Base-by-base conservation (phyloP, 2,329 filamentous ascomycete species). In the Microcyclosporella mali region DNA sequence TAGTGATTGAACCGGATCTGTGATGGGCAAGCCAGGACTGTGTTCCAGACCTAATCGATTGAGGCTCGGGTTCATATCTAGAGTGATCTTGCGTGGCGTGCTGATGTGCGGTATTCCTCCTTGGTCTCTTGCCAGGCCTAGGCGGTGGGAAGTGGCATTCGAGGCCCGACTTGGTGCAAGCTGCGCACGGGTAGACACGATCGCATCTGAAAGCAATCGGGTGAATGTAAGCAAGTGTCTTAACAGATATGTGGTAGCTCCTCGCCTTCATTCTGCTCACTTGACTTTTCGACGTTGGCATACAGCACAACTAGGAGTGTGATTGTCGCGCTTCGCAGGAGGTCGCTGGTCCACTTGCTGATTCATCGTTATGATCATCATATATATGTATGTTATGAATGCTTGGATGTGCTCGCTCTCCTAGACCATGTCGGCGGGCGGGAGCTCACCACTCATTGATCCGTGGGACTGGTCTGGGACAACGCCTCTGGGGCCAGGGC, bases 241-340 rank as follows among this genome's bases (percentile, higher is more conserved):
- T n/a, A n/a, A n/a, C n/a, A n/a, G n/a, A n/a, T n/a, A n/a, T n/a
- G n/a, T n/a, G n/a, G n/a, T n/a, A n/a, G n/a, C n/a, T n/a, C n/a
- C n/a, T n/a, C n/a, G n/a, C n/a, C n/a, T n/a, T n/a, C n/a, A n/a
- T n/a, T n/a, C n/a, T n/a, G n/a, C n/a, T n/a, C n/a, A n/a, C n/a
- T n/a, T n/a, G 31, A 58, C 50, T 46, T 52, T 55, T n/a, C 50
- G 37, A 29, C 47, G 42, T 41, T 51, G 49, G 34, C 56, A 58
- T 7, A 57, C 51, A 4, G 53, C 49, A 38, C 56, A 58, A 17
- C 47, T 52, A 3, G 55, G 55, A 16, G 53, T 57, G 40, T 52
- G 50, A 33, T 57, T 57, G 33, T 57, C 55, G 43, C 55, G 45
- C 40, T 52, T 53, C 33, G 17, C 40, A 18, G 40, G 33, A 25